Evolutionary conservation across 305 asterid species (phyloP).

Genomic region (Fraxinus sp.): DNA sequence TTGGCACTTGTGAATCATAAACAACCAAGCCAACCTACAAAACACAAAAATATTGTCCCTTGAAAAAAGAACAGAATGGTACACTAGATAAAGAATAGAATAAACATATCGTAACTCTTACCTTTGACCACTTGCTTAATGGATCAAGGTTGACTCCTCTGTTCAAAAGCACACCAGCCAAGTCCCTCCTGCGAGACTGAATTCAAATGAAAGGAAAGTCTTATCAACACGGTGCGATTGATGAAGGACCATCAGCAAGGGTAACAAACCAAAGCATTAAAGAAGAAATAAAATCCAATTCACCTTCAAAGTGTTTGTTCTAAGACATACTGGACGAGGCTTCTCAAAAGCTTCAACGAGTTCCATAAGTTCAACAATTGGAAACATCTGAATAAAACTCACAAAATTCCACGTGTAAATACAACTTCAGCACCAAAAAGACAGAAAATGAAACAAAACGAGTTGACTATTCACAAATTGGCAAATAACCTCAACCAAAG

Average conservation of each 20-base stretch:
- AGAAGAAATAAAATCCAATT: not conserved
- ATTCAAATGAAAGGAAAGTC: constrained; percentile 19
- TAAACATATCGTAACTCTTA: constrained; percentile 33
- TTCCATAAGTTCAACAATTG: constrained; percentile 84
- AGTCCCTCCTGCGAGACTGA: constrained; percentile 93
- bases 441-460: not conserved
- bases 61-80: too few relatives aligned
- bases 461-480: constrained; percentile 10
- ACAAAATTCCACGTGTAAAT: constrained; percentile 19
- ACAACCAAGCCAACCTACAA: constrained; percentile 90
- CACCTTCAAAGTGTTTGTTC: constrained; percentile 89
- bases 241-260: not conserved
- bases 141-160: constrained; percentile 98
- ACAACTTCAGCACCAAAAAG: constrained; percentile 5
- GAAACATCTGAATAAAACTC: constrained; percentile 64
- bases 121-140: constrained; percentile 97
- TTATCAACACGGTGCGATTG: constrained; percentile 23
- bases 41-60: not conserved
- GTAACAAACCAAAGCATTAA: not conserved
- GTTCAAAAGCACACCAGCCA: constrained; percentile 89
- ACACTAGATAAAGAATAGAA: not conserved
- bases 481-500: constrained; percentile 73
- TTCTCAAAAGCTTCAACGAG: constrained; percentile 94
- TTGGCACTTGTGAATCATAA: constrained; percentile 90
- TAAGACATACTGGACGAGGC: constrained; percentile 83